Evolutionary conservation across 1,139 yeast species (phyloP).

Genomic region (Candida sanyaensis): DNA sequence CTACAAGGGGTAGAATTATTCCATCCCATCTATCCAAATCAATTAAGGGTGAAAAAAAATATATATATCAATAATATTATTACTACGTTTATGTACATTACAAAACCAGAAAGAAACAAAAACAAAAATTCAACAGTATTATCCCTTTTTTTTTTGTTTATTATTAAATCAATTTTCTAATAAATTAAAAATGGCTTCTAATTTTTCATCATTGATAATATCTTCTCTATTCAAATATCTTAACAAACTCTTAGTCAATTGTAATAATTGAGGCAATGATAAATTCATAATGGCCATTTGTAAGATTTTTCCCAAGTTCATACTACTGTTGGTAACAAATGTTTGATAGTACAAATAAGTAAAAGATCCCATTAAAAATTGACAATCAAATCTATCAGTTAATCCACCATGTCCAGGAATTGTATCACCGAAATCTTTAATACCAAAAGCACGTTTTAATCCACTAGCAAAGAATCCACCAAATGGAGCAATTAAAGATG

Average conservation of each 20-base stretch:
- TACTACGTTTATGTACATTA: background rate
- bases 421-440: constrained; percentile 45
- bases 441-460: constrained; percentile 93
- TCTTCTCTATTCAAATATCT: constrained; percentile 64
- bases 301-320: constrained; percentile 70
- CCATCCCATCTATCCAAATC: background rate
- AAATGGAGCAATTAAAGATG: constrained; percentile 96
- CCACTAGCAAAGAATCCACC: constrained; percentile 99
- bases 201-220: constrained; percentile 36
- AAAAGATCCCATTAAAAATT: constrained; percentile 96
- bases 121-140: background rate
- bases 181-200: constrained; percentile 26
- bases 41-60: background rate
- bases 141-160: background rate
- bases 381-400: constrained; percentile 97
- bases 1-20: background rate
- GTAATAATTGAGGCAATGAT: constrained; percentile 63
- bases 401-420: constrained; percentile 93
- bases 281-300: constrained; percentile 78
- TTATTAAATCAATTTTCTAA: constrained; percentile 21
- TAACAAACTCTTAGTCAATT: constrained; percentile 61
- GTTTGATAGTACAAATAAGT: constrained; percentile 91
- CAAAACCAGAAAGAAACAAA: background rate
- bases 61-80: background rate
- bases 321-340: constrained; percentile 73